Conservation (phyloP, 2,329 filamentous ascomycete species). For the Aspergillus hiratsukae region DNA sequence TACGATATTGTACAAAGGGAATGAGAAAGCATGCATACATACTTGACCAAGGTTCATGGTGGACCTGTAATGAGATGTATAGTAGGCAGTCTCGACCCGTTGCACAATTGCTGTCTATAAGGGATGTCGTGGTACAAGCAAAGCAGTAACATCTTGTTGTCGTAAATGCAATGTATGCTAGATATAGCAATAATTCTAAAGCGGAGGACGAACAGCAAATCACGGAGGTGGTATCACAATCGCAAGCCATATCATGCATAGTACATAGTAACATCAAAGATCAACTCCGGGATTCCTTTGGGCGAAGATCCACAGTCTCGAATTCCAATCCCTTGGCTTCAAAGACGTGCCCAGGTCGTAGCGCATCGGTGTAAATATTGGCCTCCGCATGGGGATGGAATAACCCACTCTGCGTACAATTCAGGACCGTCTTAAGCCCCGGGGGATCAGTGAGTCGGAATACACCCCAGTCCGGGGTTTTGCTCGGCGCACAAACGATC, state of each 20-base stretch:
- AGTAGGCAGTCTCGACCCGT: too few relatives aligned
- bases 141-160: background rate
- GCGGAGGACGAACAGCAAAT: background rate
- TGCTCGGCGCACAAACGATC: conserved; percentile 88
- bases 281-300: conserved; percentile 11
- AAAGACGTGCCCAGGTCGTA: conserved; percentile 66
- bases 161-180: background rate
- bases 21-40: background rate
- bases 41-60: background rate
- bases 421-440: conserved; percentile 76
- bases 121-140: too few relatives aligned
- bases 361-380: conserved; percentile 73
- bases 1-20: background rate
- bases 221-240: conserved; percentile 1
- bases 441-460: conserved; percentile 93
- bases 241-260: conserved; percentile 6
- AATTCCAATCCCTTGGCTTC: conserved; percentile 63
- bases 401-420: conserved; percentile 70
- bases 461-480: conserved; percentile 71
- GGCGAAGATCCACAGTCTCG: conserved; percentile 60
- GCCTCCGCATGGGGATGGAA: conserved; percentile 74
- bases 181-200: background rate
- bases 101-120: too few relatives aligned
- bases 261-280: conserved; percentile 4
- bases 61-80: too few relatives aligned